Conservation (phyloP, 2,329 filamentous ascomycete species). For the Claviceps fusiformis region DNA sequence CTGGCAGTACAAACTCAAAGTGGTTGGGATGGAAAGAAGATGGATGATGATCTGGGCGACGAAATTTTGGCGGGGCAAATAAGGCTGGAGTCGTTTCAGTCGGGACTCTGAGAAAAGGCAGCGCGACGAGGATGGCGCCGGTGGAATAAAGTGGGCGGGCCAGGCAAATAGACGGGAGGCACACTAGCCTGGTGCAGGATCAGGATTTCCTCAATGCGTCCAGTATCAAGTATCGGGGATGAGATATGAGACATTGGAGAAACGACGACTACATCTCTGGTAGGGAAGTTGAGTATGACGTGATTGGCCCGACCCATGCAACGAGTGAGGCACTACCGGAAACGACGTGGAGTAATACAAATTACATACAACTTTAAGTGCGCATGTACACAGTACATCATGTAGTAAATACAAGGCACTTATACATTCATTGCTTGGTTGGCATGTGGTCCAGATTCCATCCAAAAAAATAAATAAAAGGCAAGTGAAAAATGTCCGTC, state of each 20-base stretch:
- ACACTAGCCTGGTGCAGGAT: neutral
- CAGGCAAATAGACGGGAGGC: neutral
- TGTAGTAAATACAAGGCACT: no score
- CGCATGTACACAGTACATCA: no score
- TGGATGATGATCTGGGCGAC: constrained; percentile 5
- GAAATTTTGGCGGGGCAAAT: constrained; percentile 7
- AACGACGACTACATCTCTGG: neutral
- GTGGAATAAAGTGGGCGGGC: neutral
- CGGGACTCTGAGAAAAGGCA: neutral
- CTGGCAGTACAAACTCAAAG: neutral
- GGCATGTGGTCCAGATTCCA: no score
- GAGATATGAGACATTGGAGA: neutral
- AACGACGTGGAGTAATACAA: neutral
- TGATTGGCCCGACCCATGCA: neutral
- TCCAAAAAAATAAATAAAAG: no score
- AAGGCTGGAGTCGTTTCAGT: neutral
- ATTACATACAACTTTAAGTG: no score
- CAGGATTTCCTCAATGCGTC: neutral
- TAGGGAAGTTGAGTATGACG: neutral
- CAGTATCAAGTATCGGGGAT: neutral
- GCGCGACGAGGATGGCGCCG: neutral
- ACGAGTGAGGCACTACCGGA: neutral
- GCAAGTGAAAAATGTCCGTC: no score
- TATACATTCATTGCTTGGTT: no score
- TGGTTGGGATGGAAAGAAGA: neutral